Evolutionary conservation across 2,329 filamentous ascomycete species (phyloP).

Genomic region (Orbilia ellipsospora): DNA sequence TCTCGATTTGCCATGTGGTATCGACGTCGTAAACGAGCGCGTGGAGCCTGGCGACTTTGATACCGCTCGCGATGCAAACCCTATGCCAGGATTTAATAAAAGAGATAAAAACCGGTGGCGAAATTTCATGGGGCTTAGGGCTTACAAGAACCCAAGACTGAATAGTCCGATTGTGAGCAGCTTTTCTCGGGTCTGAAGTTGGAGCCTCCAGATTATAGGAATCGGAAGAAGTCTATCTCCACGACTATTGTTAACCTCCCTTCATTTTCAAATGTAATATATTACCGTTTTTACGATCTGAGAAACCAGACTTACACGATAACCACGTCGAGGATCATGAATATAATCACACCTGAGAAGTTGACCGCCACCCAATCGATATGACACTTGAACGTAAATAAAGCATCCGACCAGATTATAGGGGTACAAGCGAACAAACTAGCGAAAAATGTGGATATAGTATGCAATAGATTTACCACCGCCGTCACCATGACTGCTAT

Average conservation of each 20-base stretch:
- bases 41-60: constrained; percentile 35
- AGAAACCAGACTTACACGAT: constrained; percentile 27
- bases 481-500: constrained; percentile 32
- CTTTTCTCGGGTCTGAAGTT: constrained; percentile 45
- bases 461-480: constrained; percentile 17
- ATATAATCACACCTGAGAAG: constrained; percentile 31
- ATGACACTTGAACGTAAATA: constrained; percentile 24
- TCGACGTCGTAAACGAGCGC: constrained; percentile 33
- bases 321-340: constrained; percentile 46
- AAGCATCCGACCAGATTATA: constrained; percentile 32
- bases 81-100: not conserved
- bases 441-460: constrained; percentile 26
- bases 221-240: constrained; percentile 23
- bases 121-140: not conserved
- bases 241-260: not conserved
- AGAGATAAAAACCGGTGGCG: not conserved
- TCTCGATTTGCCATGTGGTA: constrained; percentile 38
- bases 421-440: constrained; percentile 35
- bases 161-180: constrained; percentile 43
- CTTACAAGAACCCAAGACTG: constrained; percentile 36
- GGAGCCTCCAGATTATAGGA: constrained; percentile 37
- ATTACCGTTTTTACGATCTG: too few relatives aligned
- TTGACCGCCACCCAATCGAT: constrained; percentile 23
- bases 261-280: not conserved
- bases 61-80: constrained; percentile 42